Conservation (phyloP, 2,329 filamentous ascomycete genomes). For the Ceratocystis albifundus region DNA sequence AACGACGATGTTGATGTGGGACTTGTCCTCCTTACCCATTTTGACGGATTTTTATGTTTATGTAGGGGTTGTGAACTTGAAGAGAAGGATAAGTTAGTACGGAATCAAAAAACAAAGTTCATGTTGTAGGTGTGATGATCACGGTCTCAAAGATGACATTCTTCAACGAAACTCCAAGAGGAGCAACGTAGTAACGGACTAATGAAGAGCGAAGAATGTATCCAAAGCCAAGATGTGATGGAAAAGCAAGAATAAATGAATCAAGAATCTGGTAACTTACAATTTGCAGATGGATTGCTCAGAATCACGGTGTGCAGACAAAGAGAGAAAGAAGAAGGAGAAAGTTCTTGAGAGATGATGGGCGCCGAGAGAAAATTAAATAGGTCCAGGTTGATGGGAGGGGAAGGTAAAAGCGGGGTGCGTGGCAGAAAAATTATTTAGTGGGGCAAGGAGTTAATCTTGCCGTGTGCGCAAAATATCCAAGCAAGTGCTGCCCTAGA, state of each 20-base stretch:
- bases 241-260: neutral
- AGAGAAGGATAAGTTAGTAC: slow-evolving; percentile 4
- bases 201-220: neutral
- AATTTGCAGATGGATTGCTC: slow-evolving; percentile 24
- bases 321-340: slow-evolving; percentile 24
- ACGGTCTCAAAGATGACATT: too few relatives aligned
- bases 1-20: slow-evolving; percentile 95
- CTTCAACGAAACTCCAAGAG: too few relatives aligned
- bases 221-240: neutral
- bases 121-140: neutral
- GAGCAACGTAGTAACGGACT: neutral
- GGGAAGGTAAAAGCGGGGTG: slow-evolving; percentile 23
- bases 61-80: slow-evolving; percentile 16
- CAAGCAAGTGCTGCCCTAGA: slow-evolving; percentile 22
- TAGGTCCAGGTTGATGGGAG: slow-evolving; percentile 15
- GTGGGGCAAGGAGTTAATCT: slow-evolving; percentile 21
- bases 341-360: slow-evolving; percentile 21
- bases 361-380: slow-evolving; percentile 21
- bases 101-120: neutral
- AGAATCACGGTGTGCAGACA: slow-evolving; percentile 24
- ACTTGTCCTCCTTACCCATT: slow-evolving; percentile 80
- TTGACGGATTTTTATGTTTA: slow-evolving; percentile 28
- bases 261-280: slow-evolving; percentile 14
- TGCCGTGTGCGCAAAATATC: slow-evolving; percentile 20
- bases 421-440: slow-evolving; percentile 22